These are phyloP conservation scores for Globisporangium ultimum DNA, from an alignment of 352 stramenopile genomes.

Conservation along the genomic window DNA sequence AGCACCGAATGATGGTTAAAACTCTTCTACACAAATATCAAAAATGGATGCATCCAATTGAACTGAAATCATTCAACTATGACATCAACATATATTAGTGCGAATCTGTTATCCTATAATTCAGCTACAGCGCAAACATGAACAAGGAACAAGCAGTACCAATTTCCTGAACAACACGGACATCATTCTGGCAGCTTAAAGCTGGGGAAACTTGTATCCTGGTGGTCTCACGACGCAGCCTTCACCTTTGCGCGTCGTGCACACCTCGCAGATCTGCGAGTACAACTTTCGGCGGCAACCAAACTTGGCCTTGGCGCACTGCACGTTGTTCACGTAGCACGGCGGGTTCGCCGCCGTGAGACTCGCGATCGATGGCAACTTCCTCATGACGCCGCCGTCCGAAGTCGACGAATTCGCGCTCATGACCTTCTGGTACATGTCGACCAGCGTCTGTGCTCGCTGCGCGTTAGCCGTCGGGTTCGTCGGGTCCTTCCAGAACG, in stretches of 20 bases:
- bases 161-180: too few species aligned
- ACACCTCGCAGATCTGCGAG: constrained; percentile 62
- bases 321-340: constrained; percentile 57
- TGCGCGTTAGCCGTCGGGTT: constrained; percentile 39
- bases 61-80: too few species aligned
- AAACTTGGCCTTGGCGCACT: constrained; percentile 36
- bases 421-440: constrained; percentile 38
- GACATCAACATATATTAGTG: too few species aligned
- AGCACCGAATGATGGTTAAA: too few species aligned
- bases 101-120: too few species aligned
- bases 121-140: too few species aligned
- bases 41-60: too few species aligned
- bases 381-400: constrained; percentile 41
- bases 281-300: constrained; percentile 52
- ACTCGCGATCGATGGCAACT: constrained; percentile 30
- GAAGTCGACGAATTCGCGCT: constrained; percentile 19
- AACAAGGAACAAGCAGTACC: too few species aligned
- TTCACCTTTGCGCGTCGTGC: constrained; percentile 11
- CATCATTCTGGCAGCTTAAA: not conserved
- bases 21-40: too few species aligned
- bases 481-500: constrained; percentile 64
- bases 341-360: constrained; percentile 42
- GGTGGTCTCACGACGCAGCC: constrained; percentile 36
- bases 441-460: constrained; percentile 40
- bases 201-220: constrained; percentile 4